These are phyloP conservation scores for Cochlearia excelsa DNA, from an alignment of 345 rosid species.

Conservation along the genomic window DNA sequence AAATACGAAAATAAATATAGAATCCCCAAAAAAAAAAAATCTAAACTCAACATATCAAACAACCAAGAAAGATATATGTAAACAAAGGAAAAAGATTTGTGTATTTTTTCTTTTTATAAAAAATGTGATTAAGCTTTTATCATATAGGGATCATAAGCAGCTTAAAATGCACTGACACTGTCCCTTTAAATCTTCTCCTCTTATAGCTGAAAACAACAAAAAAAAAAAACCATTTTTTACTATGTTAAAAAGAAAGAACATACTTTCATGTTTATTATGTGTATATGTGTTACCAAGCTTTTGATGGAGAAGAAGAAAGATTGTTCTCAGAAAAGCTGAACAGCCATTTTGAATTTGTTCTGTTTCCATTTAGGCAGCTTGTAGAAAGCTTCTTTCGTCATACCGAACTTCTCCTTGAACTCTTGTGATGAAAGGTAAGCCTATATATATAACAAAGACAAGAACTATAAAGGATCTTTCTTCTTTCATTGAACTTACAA, in stretches of 20 bases:
- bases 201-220: slow-evolving; percentile 29
- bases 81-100: too few species aligned
- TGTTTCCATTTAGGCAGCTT: slow-evolving; percentile 98
- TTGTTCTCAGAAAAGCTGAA: slow-evolving; percentile 68
- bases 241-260: background rate
- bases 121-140: slow-evolving; percentile 34
- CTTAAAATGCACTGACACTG: slow-evolving; percentile 81
- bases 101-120: slow-evolving; percentile 22
- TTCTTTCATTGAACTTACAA: slow-evolving; percentile 1
- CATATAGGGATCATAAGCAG: slow-evolving; percentile 77
- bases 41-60: slow-evolving; percentile 29
- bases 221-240: slow-evolving; percentile 4
- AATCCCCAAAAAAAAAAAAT: slow-evolving; percentile 8
- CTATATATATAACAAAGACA: slow-evolving; percentile 46
- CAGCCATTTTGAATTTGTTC: slow-evolving; percentile 95
- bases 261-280: background rate
- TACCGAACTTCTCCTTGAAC: slow-evolving; percentile 90
- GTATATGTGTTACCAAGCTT: slow-evolving; percentile 21
- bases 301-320: slow-evolving; percentile 19
- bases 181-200: slow-evolving; percentile 49
- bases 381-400: slow-evolving; percentile 76
- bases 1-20: background rate
- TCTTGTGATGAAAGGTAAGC: slow-evolving; percentile 81
- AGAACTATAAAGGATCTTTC: slow-evolving; percentile 15
- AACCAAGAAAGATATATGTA: slow-evolving; percentile 18